Conservation (phyloP, 2,329 filamentous ascomycete genomes). For the Colletotrichum zoysiae region DNA sequence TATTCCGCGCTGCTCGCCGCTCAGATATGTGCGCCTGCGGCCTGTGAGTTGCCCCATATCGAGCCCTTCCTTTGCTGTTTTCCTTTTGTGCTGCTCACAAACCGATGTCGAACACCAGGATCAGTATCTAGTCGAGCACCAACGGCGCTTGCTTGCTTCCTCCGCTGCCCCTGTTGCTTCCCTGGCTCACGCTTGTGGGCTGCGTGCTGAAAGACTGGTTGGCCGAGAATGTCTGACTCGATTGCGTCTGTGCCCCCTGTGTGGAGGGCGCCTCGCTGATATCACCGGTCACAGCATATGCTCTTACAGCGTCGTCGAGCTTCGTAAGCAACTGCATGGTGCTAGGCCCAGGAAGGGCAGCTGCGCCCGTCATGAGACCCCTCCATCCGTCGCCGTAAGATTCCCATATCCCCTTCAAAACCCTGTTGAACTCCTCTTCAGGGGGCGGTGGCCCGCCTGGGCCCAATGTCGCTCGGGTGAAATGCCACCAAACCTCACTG, state of each 20-base stretch:
- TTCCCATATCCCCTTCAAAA: slow-evolving; percentile 61
- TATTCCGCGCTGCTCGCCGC: neutral
- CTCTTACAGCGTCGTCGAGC: slow-evolving; percentile 61
- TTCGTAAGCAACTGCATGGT: slow-evolving; percentile 62
- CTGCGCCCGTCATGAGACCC: slow-evolving; percentile 62
- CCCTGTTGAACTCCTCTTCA: slow-evolving; percentile 53
- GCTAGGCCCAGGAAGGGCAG: slow-evolving; percentile 54
- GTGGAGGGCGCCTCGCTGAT: slow-evolving; percentile 33
- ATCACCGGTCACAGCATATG: slow-evolving; percentile 47
- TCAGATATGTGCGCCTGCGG: neutral
- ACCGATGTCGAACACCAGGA: neutral
- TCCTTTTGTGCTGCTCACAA: neutral
- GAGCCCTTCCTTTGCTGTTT: neutral
- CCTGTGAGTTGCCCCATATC: neutral
- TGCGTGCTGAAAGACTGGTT: slow-evolving; percentile 41
- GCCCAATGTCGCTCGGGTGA: slow-evolving; percentile 53
- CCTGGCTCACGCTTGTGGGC: slow-evolving; percentile 32
- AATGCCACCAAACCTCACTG: slow-evolving; percentile 65
- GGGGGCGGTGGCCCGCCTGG: slow-evolving; percentile 44
- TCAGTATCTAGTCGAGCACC: slow-evolving; percentile 35
- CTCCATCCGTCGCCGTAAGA: slow-evolving; percentile 59
- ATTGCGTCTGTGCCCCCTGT: slow-evolving; percentile 33
- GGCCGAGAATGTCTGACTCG: slow-evolving; percentile 37
- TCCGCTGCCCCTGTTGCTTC: slow-evolving; percentile 29
- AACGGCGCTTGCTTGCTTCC: slow-evolving; percentile 40